A percentile compares a stretch with the other conserved stretches of the same genome.
phyloP scores from a whole-genome alignment of 805 yeast species.

The Cyberlindnera bimundalis region DNA sequence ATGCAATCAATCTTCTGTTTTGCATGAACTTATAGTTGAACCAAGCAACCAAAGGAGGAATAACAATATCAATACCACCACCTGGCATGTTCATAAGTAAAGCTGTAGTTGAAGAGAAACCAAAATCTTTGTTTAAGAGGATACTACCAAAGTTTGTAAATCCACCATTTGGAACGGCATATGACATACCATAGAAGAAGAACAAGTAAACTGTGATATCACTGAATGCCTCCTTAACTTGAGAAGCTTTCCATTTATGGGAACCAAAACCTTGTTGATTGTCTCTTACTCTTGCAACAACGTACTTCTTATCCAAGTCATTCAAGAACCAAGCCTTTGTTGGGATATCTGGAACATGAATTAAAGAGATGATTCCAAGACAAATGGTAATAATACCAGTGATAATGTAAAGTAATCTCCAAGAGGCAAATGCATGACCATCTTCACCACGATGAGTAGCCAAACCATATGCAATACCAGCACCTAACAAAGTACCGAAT shows the following conservation, averaged over 20 bases:
- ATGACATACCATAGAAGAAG: constrained; percentile 39
- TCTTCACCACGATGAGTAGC: constrained; percentile 31
- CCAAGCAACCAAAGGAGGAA: constrained; percentile 13
- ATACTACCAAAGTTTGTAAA: constrained; percentile 21
- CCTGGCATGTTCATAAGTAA: constrained; percentile 33
- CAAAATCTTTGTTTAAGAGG: constrained; percentile 15
- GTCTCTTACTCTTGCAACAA: constrained; percentile 47
- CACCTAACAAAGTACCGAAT: constrained; percentile 45
- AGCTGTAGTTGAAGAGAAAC: constrained; percentile 13
- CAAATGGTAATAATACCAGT: constrained; percentile 57
- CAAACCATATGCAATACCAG: constrained; percentile 54
- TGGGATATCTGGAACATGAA: constrained; percentile 58
- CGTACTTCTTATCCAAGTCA: constrained; percentile 42
- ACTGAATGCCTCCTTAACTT: constrained; percentile 46
- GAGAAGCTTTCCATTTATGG: constrained; percentile 48
- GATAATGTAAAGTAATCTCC: constrained; percentile 59
- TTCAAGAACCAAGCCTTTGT: constrained; percentile 43
- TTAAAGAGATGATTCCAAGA: constrained; percentile 42
- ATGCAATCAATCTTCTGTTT: constrained; percentile 7
- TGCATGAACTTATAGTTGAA: constrained; percentile 6
- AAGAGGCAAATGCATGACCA: constrained; percentile 42
- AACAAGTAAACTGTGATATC: constrained; percentile 50
- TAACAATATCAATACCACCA: constrained; percentile 31
- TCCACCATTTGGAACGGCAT: constrained; percentile 53
- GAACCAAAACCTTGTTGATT: constrained; percentile 60